A percentile compares a stretch with the other conserved stretches of the same genome.
Evolutionary conservation across 2,329 filamentous ascomycete genomes (phyloP).

Genomic region (Albifimbria verrucaria): DNA sequence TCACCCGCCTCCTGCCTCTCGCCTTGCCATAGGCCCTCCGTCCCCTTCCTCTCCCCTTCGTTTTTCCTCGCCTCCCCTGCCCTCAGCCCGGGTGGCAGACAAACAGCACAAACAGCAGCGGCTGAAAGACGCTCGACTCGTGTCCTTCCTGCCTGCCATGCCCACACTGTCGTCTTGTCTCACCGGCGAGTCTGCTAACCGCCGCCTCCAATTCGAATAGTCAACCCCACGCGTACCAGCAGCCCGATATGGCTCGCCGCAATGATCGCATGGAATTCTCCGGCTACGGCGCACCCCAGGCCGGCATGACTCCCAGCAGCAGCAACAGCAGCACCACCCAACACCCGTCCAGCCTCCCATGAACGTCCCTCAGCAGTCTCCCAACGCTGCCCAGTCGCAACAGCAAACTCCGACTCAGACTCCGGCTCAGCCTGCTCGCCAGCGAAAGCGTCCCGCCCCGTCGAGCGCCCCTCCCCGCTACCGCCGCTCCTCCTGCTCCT

Average conservation of each 20-base stretch:
- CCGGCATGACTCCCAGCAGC: slow-evolving; percentile 34
- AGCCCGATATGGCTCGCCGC: slow-evolving; percentile 44
- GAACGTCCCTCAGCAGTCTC: slow-evolving; percentile 40
- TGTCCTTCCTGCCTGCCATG: slow-evolving; percentile 16
- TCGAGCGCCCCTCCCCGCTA: slow-evolving; percentile 34
- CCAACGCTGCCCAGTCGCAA: slow-evolving; percentile 28
- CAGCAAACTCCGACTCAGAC: slow-evolving; percentile 36
- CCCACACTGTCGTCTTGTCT: slow-evolving; percentile 14
- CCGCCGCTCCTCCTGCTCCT: slow-evolving; percentile 28
- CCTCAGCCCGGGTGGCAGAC: no score
- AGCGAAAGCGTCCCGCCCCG: slow-evolving; percentile 40
- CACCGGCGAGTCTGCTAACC: slow-evolving; percentile 25
- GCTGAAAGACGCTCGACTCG: slow-evolving; percentile 5
- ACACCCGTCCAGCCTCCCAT: slow-evolving; percentile 39
- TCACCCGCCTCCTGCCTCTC: background rate
- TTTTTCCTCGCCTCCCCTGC: slow-evolving; percentile 5
- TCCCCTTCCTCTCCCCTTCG: slow-evolving; percentile 10
- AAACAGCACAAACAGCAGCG: no score
- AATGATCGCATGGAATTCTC: slow-evolving; percentile 41
- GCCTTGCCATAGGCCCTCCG: slow-evolving; percentile 10
- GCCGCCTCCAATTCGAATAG: slow-evolving; percentile 20
- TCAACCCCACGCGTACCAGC: slow-evolving; percentile 45
- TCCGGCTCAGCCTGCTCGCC: slow-evolving; percentile 33
- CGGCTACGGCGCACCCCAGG: slow-evolving; percentile 33
- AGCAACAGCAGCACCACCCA: slow-evolving; percentile 30